Conservation (phyloP, 2,329 filamentous ascomycete species). For the Myriosclerotinia duriaeana region DNA sequence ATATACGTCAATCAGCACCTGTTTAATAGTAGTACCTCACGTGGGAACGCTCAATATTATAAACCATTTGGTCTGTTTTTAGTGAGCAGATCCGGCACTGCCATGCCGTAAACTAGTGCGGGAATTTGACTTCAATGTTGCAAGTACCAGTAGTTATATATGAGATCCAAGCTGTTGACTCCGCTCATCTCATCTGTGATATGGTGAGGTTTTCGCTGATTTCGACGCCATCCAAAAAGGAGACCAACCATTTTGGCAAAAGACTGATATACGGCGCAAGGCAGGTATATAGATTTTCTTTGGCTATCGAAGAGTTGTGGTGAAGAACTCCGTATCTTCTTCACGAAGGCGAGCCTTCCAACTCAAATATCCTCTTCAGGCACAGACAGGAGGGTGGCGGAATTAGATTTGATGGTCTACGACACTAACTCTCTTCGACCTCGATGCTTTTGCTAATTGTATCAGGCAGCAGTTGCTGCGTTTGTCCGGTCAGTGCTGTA, state of each 20-base stretch:
- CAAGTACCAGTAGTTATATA: not conserved
- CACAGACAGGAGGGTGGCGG: not conserved
- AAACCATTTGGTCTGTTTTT: not conserved
- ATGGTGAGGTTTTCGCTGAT: not conserved
- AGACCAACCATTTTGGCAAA: not conserved
- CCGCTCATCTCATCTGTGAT: not conserved
- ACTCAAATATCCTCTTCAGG: not conserved
- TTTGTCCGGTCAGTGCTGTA: not conserved
- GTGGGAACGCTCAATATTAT: not conserved
- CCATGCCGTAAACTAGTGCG: not conserved
- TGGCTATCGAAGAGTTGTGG: not conserved
- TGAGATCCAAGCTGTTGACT: not conserved
- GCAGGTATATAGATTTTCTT: not conserved
- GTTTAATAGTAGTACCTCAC: not conserved
- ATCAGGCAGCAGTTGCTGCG: not conserved
- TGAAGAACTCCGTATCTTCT: not conserved
- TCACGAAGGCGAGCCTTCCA: not conserved
- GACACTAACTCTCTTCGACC: not conserved
- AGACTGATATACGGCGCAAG: not conserved
- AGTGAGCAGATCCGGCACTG: constrained; percentile 7
- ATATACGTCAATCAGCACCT: not conserved
- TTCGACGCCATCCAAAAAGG: not conserved
- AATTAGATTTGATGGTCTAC: constrained; percentile 1
- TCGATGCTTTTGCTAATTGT: not conserved
- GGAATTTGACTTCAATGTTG: not conserved